These are phyloP conservation scores for Gentiana macrophylla DNA, from an alignment of 257 asterid genomes.

Conservation along the genomic window DNA sequence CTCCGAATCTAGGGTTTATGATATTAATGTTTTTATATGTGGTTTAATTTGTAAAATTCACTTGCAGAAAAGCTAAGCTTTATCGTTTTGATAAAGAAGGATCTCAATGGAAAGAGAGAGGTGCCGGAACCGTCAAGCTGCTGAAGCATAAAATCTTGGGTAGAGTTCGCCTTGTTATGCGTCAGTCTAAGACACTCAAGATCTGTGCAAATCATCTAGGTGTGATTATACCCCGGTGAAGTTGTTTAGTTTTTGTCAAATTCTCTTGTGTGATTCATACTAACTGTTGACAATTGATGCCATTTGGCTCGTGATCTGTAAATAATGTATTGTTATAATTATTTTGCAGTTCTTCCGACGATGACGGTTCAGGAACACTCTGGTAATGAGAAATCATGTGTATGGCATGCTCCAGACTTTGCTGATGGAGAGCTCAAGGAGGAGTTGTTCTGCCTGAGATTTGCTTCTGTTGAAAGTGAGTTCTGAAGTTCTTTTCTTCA, in stretches of 20 bases:
- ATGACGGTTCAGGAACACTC: slow-evolving; percentile 39
- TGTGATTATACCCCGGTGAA: slow-evolving; percentile 5
- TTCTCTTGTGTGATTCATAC: not conserved
- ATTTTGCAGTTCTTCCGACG: slow-evolving; percentile 25
- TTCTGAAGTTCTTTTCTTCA: not conserved
- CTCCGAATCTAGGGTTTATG: slow-evolving; percentile 9
- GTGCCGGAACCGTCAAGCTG: slow-evolving; percentile 37
- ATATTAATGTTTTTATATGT: not conserved
- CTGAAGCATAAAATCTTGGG: slow-evolving; percentile 34
- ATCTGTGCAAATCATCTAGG: slow-evolving; percentile 48
- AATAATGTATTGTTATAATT: not conserved
- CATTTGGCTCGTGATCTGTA: slow-evolving; percentile 8
- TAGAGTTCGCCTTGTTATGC: slow-evolving; percentile 44
- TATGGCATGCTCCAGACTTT: slow-evolving; percentile 46
- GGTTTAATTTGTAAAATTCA: not conserved
- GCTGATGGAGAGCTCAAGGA: slow-evolving; percentile 44
- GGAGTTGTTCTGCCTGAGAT: slow-evolving; percentile 40
- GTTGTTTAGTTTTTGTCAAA: not conserved
- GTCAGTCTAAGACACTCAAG: slow-evolving; percentile 44
- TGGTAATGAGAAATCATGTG: slow-evolving; percentile 42
- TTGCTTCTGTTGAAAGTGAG: slow-evolving; percentile 40
- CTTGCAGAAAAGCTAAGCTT: slow-evolving; percentile 33
- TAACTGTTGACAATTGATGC: not conserved
- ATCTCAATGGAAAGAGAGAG: slow-evolving; percentile 52
- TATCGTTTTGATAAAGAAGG: slow-evolving; percentile 41